Percentiles rank a stretch among this genome's conserved stretches.
Conservation (phyloP, 257 asterid genomes). For the Solanum arcanum region DNA sequence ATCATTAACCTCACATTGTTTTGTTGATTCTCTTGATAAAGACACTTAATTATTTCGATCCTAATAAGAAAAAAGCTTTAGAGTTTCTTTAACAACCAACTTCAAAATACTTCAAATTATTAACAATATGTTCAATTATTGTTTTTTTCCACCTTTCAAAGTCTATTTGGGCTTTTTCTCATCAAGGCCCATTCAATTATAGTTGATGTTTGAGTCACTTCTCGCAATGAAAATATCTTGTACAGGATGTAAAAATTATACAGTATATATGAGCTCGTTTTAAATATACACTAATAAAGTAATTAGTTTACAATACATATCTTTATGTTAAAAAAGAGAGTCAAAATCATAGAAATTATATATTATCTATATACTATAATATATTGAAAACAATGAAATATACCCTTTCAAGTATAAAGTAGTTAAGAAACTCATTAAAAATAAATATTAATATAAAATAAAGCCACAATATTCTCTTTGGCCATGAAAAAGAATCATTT, state of each 20-base stretch:
- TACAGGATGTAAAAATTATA: neutral
- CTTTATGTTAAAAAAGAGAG: no score
- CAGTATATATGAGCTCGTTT: neutral
- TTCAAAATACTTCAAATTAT: constrained; percentile 7
- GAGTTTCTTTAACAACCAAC: neutral
- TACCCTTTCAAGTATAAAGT: neutral
- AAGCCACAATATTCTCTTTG: no score
- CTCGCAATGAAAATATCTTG: neutral
- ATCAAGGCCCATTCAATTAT: constrained; percentile 12
- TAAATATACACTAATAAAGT: no score
- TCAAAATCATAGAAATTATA: no score
- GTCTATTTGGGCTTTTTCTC: constrained; percentile 4
- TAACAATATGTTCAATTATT: constrained; percentile 7
- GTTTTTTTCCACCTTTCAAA: neutral
- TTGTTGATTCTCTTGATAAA: constrained; percentile 4
- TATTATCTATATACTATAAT: no score
- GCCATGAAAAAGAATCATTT: no score
- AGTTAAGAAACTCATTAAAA: no score
- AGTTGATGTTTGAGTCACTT: constrained; percentile 14
- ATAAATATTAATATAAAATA: no score
- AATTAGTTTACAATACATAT: no score
- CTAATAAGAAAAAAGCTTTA: neutral
- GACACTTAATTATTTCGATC: no score
- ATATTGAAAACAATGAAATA: no score
- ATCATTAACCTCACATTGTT: no score